phyloP scores from a whole-genome alignment of 1,139 yeast species.

The Sugiyamaella xylanicola region DNA sequence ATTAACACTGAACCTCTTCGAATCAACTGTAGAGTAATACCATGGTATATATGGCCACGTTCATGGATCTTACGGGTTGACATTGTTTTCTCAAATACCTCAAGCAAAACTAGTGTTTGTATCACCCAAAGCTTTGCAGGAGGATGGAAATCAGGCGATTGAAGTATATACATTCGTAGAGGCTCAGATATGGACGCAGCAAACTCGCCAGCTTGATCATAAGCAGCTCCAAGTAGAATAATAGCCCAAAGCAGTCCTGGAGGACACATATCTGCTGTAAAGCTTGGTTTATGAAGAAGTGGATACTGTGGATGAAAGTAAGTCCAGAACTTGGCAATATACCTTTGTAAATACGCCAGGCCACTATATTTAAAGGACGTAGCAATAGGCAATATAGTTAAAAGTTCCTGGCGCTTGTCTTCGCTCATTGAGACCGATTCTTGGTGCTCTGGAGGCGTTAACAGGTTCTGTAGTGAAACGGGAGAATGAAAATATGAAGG shows the following conservation, averaged over 20 bases:
- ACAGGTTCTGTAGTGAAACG: conserved; percentile 43
- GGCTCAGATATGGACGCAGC: conserved; percentile 61
- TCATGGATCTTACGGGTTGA: conserved; percentile 56
- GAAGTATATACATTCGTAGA: conserved; percentile 60
- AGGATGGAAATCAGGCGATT: conserved; percentile 59
- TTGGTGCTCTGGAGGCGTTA: conserved; percentile 42
- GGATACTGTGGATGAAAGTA: conserved; percentile 65
- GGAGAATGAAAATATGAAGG: conserved; percentile 42
- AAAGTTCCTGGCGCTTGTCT: conserved; percentile 39
- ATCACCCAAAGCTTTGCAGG: conserved; percentile 63
- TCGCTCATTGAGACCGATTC: conserved; percentile 36
- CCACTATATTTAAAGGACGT: conserved; percentile 29
- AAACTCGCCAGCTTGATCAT: conserved; percentile 42
- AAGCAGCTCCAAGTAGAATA: conserved; percentile 56
- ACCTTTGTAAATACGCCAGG: conserved; percentile 31
- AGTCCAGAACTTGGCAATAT: conserved; percentile 51
- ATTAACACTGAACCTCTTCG: conserved; percentile 67
- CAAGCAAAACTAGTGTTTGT: conserved; percentile 63
- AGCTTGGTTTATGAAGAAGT: conserved; percentile 64
- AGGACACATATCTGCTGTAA: conserved; percentile 55
- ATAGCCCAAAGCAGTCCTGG: conserved; percentile 58
- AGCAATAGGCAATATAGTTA: conserved; percentile 43
- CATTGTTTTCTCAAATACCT: conserved; percentile 67
- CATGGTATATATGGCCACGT: conserved; percentile 75
- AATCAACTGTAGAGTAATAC: conserved; percentile 70